A percentile compares a stretch with the other conserved stretches of the same genome.
These are phyloP conservation scores for Hanseniaspora nectarophila DNA, from an alignment of 805 yeast species.

Conservation along the genomic window DNA sequence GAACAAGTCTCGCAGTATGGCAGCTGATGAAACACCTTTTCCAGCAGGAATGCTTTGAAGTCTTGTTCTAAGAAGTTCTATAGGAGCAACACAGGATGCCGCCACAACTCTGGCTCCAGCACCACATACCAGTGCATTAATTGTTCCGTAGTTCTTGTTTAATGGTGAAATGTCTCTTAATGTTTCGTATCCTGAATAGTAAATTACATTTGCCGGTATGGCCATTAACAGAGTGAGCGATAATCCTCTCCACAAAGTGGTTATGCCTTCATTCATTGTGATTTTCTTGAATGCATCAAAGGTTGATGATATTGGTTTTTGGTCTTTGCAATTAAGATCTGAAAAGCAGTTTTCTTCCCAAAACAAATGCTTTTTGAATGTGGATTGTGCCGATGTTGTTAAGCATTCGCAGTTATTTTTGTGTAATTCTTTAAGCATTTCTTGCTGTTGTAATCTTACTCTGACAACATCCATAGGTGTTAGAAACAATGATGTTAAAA, in stretches of 20 bases:
- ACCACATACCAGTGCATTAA: slow-evolving; percentile 78
- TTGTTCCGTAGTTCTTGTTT: slow-evolving; percentile 24
- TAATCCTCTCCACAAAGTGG: slow-evolving; percentile 81
- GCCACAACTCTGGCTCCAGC: slow-evolving; percentile 70
- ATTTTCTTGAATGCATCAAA: slow-evolving; percentile 61
- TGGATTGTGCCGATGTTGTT: slow-evolving; percentile 15
- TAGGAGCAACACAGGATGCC: slow-evolving; percentile 74
- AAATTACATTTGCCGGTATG: slow-evolving; percentile 82
- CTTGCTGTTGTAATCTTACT: slow-evolving; percentile 67
- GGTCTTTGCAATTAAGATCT: slow-evolving; percentile 26
- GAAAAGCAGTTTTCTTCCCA: slow-evolving; percentile 28
- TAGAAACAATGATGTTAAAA: slow-evolving; percentile 58
- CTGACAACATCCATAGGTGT: slow-evolving; percentile 77
- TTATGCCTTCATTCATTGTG: slow-evolving; percentile 56
- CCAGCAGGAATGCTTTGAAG: slow-evolving; percentile 72
- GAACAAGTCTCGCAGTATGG: slow-evolving; percentile 37
- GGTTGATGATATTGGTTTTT: slow-evolving; percentile 41
- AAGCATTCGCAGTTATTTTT: slow-evolving; percentile 30
- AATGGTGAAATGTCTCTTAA: slow-evolving; percentile 65
- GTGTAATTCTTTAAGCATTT: slow-evolving; percentile 32
- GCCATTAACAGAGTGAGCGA: slow-evolving; percentile 77
- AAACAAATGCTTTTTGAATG: slow-evolving; percentile 19
- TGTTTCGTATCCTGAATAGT: slow-evolving; percentile 86
- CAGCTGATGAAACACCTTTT: slow-evolving; percentile 21
- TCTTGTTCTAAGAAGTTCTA: slow-evolving; percentile 78